These are phyloP conservation scores for Pseudognaphalium luteoalbum DNA, from an alignment of 129 eudicot species.

Conservation along the genomic window DNA sequence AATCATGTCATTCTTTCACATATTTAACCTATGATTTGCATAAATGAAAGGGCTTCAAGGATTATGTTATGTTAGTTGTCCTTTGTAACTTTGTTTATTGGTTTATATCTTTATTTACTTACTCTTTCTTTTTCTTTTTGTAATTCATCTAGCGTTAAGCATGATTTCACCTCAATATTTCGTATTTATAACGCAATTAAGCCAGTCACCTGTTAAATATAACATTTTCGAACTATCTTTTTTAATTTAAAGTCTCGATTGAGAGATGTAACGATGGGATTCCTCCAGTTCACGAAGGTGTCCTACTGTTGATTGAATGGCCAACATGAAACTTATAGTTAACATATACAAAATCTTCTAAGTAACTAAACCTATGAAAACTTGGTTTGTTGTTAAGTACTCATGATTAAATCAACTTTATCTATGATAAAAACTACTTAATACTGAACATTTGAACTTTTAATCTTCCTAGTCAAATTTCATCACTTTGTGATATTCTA, in stretches of 20 bases:
- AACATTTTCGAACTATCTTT: too few species aligned
- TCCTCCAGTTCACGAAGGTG: too few species aligned
- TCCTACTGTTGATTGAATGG: neutral
- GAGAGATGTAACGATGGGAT: too few species aligned
- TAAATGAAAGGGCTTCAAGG: neutral
- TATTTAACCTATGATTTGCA: neutral
- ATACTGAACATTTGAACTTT: neutral
- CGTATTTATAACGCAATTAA: too few species aligned
- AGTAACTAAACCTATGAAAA: neutral
- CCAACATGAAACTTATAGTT: neutral
- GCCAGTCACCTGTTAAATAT: too few species aligned
- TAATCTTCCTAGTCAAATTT: neutral
- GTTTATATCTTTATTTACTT: neutral
- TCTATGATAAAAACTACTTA: neutral
- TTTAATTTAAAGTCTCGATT: too few species aligned
- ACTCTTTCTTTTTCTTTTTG: neutral
- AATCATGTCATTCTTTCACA: slow-evolving; percentile 29
- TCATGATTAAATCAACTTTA: neutral
- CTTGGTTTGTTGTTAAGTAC: neutral
- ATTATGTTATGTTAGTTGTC: neutral
- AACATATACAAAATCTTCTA: neutral
- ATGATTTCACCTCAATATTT: neutral
- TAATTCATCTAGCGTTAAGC: neutral
- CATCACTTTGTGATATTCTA: neutral
- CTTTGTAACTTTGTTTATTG: neutral